phyloP scores from a whole-genome alignment of 1,139 yeast genomes.

The Blastobotrys raffinosifermentans region DNA sequence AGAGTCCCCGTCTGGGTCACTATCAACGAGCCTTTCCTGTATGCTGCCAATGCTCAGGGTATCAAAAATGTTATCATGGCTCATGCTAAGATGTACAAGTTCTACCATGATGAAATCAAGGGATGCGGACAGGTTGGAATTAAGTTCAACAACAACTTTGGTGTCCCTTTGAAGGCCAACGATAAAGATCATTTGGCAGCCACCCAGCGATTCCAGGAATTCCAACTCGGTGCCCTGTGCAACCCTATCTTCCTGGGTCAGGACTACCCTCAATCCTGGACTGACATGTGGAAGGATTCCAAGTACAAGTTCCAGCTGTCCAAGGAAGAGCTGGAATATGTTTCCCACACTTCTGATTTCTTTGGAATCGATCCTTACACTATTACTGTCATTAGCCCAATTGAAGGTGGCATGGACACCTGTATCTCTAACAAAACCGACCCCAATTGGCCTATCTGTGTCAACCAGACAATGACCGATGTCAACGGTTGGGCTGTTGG shows the following conservation, averaged over 20 bases:
- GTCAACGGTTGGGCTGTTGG: background rate
- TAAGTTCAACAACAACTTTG: constrained; percentile 6
- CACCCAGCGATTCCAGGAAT: constrained; percentile 3
- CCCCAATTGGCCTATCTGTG: constrained; percentile 2
- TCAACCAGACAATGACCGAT: background rate
- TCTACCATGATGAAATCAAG: constrained; percentile 11
- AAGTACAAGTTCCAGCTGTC: constrained; percentile 2
- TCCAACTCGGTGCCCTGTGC: constrained; percentile 3
- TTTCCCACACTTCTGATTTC: constrained; percentile 3
- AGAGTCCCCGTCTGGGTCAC: constrained; percentile 30
- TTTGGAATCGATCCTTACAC: constrained; percentile 7
- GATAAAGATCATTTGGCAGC: constrained; percentile 2
- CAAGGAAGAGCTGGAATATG: background rate
- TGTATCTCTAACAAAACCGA: constrained; percentile 1
- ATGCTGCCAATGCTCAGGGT: constrained; percentile 9
- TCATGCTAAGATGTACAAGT: constrained; percentile 27
- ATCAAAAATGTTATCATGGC: constrained; percentile 27
- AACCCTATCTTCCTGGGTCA: constrained; percentile 4
- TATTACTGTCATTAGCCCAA: background rate
- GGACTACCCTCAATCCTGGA: constrained; percentile 5
- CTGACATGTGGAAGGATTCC: background rate
- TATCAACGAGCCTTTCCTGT: constrained; percentile 29
- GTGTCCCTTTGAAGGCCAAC: constrained; percentile 5
- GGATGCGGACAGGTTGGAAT: constrained; percentile 5
- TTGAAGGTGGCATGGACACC: constrained; percentile 2